Percentiles rank a stretch among this genome's conserved stretches.
phyloP scores from a whole-genome alignment of 495 filamentous ascomycete genomes.

The Penicillium paradoxum region DNA sequence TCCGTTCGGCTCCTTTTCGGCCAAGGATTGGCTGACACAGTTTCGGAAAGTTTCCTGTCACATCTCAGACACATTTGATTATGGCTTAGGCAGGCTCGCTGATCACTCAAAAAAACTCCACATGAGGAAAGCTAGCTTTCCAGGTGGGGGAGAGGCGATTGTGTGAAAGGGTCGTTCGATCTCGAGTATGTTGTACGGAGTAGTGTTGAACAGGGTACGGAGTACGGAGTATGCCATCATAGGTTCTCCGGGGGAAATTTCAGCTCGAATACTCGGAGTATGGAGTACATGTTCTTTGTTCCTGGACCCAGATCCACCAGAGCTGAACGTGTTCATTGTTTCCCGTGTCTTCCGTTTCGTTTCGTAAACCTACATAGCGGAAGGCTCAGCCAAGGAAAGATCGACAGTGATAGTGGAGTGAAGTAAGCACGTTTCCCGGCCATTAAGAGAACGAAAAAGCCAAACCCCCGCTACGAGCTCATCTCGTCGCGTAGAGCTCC shows the following conservation, averaged over 20 bases:
- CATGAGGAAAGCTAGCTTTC: background rate
- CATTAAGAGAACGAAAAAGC: background rate
- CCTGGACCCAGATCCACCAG: background rate
- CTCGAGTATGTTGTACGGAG: too few relatives aligned
- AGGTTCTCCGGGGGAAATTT: background rate
- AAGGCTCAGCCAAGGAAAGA: conserved; percentile 7
- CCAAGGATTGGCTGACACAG: conserved; percentile 1
- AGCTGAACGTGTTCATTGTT: background rate
- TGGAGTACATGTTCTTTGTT: background rate
- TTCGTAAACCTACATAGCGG: background rate
- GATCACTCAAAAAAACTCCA: conserved; percentile 9
- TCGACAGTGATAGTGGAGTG: conserved; percentile 5
- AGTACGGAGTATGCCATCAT: background rate
- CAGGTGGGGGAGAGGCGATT: conserved; percentile 1
- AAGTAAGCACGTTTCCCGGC: conserved; percentile 3
- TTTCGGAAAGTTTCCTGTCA: background rate
- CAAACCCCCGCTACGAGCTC: background rate
- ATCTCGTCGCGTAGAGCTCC: background rate
- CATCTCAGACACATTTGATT: background rate
- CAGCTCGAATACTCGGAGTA: background rate
- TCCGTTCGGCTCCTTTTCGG: background rate
- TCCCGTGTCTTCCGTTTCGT: background rate
- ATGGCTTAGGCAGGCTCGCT: background rate
- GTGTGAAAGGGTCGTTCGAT: background rate
- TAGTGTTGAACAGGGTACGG: background rate